Percentiles rank a stretch among this genome's conserved stretches.
Conservation (phyloP, 2,329 filamentous ascomycete species). For the Pyrenophora teres region DNA sequence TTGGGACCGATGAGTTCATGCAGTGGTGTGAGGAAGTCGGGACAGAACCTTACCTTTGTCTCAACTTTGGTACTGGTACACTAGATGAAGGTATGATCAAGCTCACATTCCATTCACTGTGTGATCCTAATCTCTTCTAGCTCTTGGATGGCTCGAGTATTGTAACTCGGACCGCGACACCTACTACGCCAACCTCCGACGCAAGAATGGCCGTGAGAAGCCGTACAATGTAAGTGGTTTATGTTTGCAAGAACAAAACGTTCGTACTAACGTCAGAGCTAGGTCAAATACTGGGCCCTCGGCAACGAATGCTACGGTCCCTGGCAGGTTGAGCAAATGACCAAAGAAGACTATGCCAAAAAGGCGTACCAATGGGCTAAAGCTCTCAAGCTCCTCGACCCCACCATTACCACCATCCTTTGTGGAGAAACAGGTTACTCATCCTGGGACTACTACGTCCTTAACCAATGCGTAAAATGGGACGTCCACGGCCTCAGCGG, state of each 20-base stretch:
- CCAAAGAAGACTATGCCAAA: conserved; percentile 70
- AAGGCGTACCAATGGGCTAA: conserved; percentile 74
- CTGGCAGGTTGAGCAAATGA: conserved; percentile 63
- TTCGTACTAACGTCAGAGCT: background rate
- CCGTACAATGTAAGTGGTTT: conserved; percentile 66
- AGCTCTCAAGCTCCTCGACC: conserved; percentile 72
- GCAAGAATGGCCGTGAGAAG: conserved; percentile 73
- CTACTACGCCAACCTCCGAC: conserved; percentile 79
- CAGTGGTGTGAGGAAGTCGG: conserved; percentile 74
- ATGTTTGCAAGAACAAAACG: background rate
- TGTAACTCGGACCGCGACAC: conserved; percentile 80
- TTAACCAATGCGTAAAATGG: conserved; percentile 68
- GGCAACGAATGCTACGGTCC: conserved; percentile 66
- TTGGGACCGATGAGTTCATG: conserved; percentile 87
- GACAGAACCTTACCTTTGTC: conserved; percentile 76
- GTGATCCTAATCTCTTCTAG: conserved; percentile 42
- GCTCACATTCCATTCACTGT: no score
- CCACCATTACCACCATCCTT: conserved; percentile 70
- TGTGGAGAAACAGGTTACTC: conserved; percentile 73
- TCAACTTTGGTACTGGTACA: conserved; percentile 78
- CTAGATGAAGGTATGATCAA: conserved; percentile 55
- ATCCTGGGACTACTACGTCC: conserved; percentile 74
- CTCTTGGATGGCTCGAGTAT: conserved; percentile 81
- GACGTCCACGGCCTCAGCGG: conserved; percentile 57
- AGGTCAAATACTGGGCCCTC: conserved; percentile 81